Percentiles rank a stretch among this genome's conserved stretches.
Conservation (phyloP, 2,329 filamentous ascomycete genomes). For the Neocatenulostroma microsporum region DNA sequence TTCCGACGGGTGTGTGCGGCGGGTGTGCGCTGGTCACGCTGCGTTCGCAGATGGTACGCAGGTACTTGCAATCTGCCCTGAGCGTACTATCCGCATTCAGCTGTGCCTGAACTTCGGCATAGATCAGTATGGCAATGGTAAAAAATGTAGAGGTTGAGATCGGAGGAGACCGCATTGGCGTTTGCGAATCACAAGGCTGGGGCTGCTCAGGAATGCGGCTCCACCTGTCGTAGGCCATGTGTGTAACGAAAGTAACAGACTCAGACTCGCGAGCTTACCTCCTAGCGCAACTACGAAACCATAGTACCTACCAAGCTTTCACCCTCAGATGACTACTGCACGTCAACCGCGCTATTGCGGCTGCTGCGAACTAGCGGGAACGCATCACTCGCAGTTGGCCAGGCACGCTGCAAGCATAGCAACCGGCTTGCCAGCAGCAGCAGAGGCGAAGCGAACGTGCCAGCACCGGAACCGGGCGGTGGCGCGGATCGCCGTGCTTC, state of each 20-base stretch:
- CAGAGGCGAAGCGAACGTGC: constrained; percentile 15
- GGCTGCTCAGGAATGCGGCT: constrained; percentile 22
- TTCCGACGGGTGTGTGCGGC: constrained; percentile 17
- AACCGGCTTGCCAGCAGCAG: constrained; percentile 7
- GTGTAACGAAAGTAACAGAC: constrained; percentile 18
- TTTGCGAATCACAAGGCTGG: constrained; percentile 19
- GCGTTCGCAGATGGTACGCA: constrained; percentile 27
- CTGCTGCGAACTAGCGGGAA: constrained; percentile 15
- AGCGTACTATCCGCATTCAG: background rate
- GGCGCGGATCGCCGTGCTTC: constrained; percentile 25
- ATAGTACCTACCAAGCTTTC: constrained; percentile 14
- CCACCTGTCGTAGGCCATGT: constrained; percentile 9
- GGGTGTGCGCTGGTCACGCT: constrained; percentile 23
- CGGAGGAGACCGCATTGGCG: constrained; percentile 2
- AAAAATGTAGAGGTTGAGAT: background rate
- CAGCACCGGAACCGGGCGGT: constrained; percentile 22
- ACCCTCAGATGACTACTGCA: constrained; percentile 22
- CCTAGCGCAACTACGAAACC: background rate
- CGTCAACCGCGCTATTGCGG: constrained; percentile 14
- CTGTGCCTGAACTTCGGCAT: no score
- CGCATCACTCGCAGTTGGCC: constrained; percentile 1
- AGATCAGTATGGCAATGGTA: no score
- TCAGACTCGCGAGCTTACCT: constrained; percentile 14
- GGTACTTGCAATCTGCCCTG: constrained; percentile 15
- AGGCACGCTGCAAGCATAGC: constrained; percentile 5